Evolutionary conservation across 2,329 filamentous ascomycete species (phyloP), one percentile per base, ranked within the genome.

Genomic region (Blumeriella jaapii): DNA sequence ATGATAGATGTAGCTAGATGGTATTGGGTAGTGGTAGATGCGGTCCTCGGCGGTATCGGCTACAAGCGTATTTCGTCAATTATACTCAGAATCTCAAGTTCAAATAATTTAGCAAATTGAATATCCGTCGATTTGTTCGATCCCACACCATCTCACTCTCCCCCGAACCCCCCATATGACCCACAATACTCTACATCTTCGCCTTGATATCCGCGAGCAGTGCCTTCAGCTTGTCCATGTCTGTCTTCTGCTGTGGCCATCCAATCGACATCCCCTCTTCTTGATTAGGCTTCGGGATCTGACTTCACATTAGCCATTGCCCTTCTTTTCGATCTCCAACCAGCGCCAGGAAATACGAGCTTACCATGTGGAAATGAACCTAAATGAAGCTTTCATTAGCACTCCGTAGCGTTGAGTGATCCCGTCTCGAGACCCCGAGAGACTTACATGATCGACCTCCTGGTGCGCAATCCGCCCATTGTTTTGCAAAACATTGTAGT

Each of bases 401-500:
- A 17, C 6, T 35, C 32, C 22, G 7, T 29, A 17, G 25, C 13
- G 13, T n/a, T 29, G 13, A 16, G 8, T 23, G 12, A 18, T 18
- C 29, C 33, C 25, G 18, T 20, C 4, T 13, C 3, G 13, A 11
- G 2, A 5, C 13, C 17, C 18, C 14, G 14, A 13, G 26, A 2
- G 20, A 64, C 75, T 63, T 64, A 91, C 89, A 63, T 98, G 91
- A 49, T 85, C 81, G 43, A 98, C 89, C 45, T 81, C 68, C 64
- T 96, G 91, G 60, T 98, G 91, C 12, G 91, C 91, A 53, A 89
- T 73, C 14, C 73, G 68, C 34, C 91, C 91, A 55, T 98, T 98
- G 64, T 98, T 98, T 65, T 98, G 91, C 40, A 98, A 65, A 31
- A 98, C 72, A 56, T 98, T 98, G 68, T 85, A 98, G 59, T 96